These are phyloP conservation scores for Lichtheimia ramosa DNA, from an alignment of 371 early-diverging fungal genomes.

Conservation along the genomic window DNA sequence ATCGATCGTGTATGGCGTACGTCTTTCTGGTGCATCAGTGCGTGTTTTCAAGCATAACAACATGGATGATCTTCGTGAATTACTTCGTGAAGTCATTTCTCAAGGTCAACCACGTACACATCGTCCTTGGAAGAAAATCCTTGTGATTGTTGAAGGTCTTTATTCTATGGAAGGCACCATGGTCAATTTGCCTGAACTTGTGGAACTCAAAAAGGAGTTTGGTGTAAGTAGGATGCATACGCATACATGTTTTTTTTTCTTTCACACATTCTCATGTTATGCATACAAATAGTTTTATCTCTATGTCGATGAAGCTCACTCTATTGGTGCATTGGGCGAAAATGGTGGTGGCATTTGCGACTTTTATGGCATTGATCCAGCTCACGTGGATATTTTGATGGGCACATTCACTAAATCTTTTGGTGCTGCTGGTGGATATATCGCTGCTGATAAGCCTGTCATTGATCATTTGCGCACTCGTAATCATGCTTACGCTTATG, in stretches of 20 bases:
- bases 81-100: slow-evolving; percentile 91
- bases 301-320: slow-evolving; percentile 99
- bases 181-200: slow-evolving; percentile 86
- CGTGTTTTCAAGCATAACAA: slow-evolving; percentile 98
- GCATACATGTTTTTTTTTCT: neutral
- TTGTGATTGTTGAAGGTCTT: slow-evolving; percentile 99
- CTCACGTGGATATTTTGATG: slow-evolving; percentile 97
- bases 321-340: slow-evolving; percentile 93
- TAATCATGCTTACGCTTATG: slow-evolving; percentile 87
- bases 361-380: slow-evolving; percentile 87
- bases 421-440: slow-evolving; percentile 98
- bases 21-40: slow-evolving; percentile 93
- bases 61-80: slow-evolving; percentile 79
- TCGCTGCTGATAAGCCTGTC: slow-evolving; percentile 79
- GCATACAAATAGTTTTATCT: slow-evolving; percentile 73
- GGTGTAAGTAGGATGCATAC: neutral
- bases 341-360: slow-evolving; percentile 97
- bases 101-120: slow-evolving; percentile 99
- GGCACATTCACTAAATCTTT: slow-evolving; percentile 99
- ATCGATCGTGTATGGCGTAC: slow-evolving; percentile 95
- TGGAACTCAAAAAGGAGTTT: slow-evolving; percentile 95
- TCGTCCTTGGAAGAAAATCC: slow-evolving; percentile 98
- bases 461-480: slow-evolving; percentile 87
- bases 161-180: slow-evolving; percentile 99
- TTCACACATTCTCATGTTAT: neutral